Evolutionary conservation across 345 rosid genomes (phyloP).

Genomic region (Melaleuca alternifolia): DNA sequence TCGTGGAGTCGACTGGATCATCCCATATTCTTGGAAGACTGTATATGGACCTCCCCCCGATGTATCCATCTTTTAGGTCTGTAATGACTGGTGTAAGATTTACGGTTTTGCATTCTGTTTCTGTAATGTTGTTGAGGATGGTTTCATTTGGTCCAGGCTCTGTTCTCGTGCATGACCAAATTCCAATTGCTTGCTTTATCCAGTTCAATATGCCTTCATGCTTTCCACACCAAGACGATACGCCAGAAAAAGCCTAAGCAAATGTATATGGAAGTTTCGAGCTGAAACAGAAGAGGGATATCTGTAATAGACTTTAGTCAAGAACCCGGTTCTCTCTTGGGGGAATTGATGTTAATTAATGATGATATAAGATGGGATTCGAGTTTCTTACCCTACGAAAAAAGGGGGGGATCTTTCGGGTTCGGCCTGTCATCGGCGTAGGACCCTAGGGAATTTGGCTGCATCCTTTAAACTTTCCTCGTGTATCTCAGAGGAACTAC

Average conservation of each 20-base stretch:
- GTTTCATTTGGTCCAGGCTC: not conserved
- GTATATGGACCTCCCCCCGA: conserved; percentile 92
- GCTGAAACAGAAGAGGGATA: not conserved
- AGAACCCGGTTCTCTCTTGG: not conserved
- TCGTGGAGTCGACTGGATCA: conserved; percentile 35
- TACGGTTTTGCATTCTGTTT: not conserved
- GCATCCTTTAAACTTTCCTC: too few relatives aligned
- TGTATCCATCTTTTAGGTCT: conserved; percentile 55
- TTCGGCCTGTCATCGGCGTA: too few relatives aligned
- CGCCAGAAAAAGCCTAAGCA: not conserved
- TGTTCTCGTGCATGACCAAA: not conserved
- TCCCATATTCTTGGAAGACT: conserved; percentile 78
- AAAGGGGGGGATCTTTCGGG: not conserved
- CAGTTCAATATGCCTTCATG: not conserved
- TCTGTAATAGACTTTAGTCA: not conserved
- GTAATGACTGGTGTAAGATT: not conserved
- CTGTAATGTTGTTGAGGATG: not conserved
- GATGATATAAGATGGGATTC: not conserved
- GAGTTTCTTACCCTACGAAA: not conserved
- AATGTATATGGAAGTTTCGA: not conserved
- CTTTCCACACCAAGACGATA: not conserved
- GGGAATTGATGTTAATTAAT: not conserved
- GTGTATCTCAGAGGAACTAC: not conserved
- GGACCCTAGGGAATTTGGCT: too few relatives aligned
- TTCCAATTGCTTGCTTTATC: not conserved